These are phyloP conservation scores for Serendipita sp. DNA, from an alignment of 1,284 basidiomycete species.

Conservation along the genomic window DNA sequence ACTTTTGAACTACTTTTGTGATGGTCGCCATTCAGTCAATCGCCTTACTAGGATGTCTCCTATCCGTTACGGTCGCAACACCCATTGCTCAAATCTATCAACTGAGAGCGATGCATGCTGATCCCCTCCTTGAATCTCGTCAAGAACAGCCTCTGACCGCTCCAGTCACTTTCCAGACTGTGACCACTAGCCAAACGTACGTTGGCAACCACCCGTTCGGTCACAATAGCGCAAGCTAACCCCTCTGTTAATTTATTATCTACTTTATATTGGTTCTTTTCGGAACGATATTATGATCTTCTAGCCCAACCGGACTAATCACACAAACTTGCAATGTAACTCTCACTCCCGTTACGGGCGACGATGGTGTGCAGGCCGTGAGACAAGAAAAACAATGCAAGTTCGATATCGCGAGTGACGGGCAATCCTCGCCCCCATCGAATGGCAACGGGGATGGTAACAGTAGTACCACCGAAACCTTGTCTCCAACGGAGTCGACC, in stretches of 20 bases:
- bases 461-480: slow-evolving; percentile 8
- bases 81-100: neutral
- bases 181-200: slow-evolving; percentile 23
- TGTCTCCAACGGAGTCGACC: neutral
- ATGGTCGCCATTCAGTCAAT: slow-evolving; percentile 7
- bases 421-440: slow-evolving; percentile 6
- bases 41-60: neutral
- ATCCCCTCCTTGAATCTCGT: slow-evolving; percentile 10
- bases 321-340: slow-evolving; percentile 49
- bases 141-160: slow-evolving; percentile 16
- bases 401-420: slow-evolving; percentile 18
- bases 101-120: neutral
- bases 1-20: neutral
- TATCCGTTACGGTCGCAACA: slow-evolving; percentile 17
- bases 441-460: neutral
- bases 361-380: slow-evolving; percentile 36
- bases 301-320: slow-evolving; percentile 30
- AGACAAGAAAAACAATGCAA: slow-evolving; percentile 47
- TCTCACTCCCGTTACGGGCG: slow-evolving; percentile 34
- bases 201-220: slow-evolving; percentile 14
- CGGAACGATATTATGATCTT: slow-evolving; percentile 15
- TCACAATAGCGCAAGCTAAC: slow-evolving; percentile 10
- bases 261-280: neutral
- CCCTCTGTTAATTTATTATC: slow-evolving; percentile 13
- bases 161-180: slow-evolving; percentile 21